Base-by-base conservation (phyloP, 169 alveolate genomes). In the Hepatocystis sp. region DNA sequence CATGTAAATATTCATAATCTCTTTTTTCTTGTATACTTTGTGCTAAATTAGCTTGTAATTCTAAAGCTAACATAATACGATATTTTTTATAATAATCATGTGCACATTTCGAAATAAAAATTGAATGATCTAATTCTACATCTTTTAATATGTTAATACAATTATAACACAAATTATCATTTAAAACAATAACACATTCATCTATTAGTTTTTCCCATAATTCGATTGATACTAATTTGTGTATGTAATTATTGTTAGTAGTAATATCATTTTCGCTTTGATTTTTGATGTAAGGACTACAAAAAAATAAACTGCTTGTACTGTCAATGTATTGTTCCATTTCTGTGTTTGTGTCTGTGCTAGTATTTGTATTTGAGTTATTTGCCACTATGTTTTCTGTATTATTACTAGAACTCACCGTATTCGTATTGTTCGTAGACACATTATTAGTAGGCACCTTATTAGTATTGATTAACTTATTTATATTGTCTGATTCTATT, bases 141-240 rank as follows among this genome's bases (percentile, higher is more conserved):
- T 84, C 84, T 39, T 56, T 58, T 51, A 84, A 32, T 19, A 65
- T 23, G 25, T 61, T 36, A 27, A 84, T 65, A 17, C 84, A 66
- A 52, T 84, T 64, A 56, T 61, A 84, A 17, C 90, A 65, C 8
- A 84, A 13, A 42, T 84, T 66, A 32, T 66, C 84, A 30, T 84
- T 65, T 21, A 65, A 49, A 42, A 66, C 61, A 11, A 66, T 51
- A 2, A 84, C 90, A 66, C 84, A 66, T 46, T 84, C 85, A 19
- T 84, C 90, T 36, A 84, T 84, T 32, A 84, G 44, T 36, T 84
- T 66, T 84, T 84, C 85, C 90, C 90, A 84, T 7, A 84, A 42
- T 40, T 84, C 90, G 53, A 76, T 76, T 11, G 88, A 76, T 2
- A 76, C 88, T 25, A 76, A 23, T 32, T 76, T 76, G 25, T 76